Evolutionary conservation across 2,329 filamentous ascomycete species (phyloP), one percentile per base, ranked within the genome.

Genomic region (Aspergillus jensenii): DNA sequence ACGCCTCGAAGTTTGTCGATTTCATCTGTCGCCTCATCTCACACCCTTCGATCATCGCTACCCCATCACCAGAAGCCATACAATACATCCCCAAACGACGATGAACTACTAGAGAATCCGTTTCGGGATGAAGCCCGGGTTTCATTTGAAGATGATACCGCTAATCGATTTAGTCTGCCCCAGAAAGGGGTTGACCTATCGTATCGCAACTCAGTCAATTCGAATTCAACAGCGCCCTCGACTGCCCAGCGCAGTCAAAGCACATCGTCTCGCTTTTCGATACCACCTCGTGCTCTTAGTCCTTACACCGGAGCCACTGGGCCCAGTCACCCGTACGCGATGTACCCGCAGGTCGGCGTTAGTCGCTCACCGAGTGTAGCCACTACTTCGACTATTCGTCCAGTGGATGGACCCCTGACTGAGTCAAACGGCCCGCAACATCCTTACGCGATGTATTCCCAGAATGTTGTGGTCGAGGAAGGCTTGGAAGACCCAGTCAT

Each of bases 401-500:
- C 83, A 14, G 75, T 82, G 8, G 85, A 82, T 70, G 82, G 76
- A 62, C 82, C 87, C 3, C 85, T 88, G 65, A 79, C 80, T 11
- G 84, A 86, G 17, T 79, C 84, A 12, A 84, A 81, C 50, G 86
- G 86, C 3, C 92, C 92, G 8, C 85, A 90, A 59, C 92, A 96
- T 69, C 92, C 92, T 0, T 97, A 97, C 71, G 85, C 83, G 41
- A 85, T 96, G 81, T 97, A 96, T 67, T 83, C 90, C 5, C 93
- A 97, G 71, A 91, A 87, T 65, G 90, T 90, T 0, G 82, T 85
- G 4, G 74, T 81, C 0, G 85, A 88, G 59, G 80, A 85, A 67
- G 80, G 80, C 58, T 70, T 78, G 61, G 72, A 75, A 46, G 76
- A 77, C 61, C 71, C 61, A 63, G 67, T 77, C 72, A 59, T 89